Percentiles rank a stretch among this genome's conserved stretches.
Evolutionary conservation across 352 stramenopile species (phyloP).

Genomic region (Pythium pectinolyticum): DNA sequence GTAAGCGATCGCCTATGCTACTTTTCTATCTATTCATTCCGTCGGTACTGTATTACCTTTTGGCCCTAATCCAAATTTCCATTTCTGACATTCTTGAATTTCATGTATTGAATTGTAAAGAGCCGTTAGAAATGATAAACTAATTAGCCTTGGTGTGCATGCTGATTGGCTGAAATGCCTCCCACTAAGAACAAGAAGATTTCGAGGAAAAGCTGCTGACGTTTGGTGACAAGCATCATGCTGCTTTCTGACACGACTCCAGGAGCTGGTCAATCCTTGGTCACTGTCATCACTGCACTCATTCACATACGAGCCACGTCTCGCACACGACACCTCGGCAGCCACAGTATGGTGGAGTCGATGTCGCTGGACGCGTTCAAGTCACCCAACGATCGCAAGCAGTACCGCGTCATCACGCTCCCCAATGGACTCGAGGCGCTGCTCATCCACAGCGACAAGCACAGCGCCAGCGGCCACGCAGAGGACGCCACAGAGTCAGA

Average conservation of each 20-base stretch:
- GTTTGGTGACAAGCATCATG: slow-evolving; percentile 13
- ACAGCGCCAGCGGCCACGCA: neutral
- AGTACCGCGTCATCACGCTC: slow-evolving; percentile 53
- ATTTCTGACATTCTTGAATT: neutral
- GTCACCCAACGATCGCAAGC: slow-evolving; percentile 47
- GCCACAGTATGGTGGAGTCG: neutral
- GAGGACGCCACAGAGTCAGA: slow-evolving; percentile 26
- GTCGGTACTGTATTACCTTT: no score
- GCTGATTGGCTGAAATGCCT: slow-evolving; percentile 27
- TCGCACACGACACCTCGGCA: neutral
- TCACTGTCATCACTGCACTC: neutral
- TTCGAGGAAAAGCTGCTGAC: slow-evolving; percentile 5
- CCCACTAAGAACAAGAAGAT: slow-evolving; percentile 32
- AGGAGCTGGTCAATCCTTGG: no score
- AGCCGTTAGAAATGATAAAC: no score
- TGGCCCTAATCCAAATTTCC: no score
- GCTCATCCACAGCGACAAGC: slow-evolving; percentile 31
- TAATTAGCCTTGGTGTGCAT: no score
- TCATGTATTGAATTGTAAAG: slow-evolving; percentile 1
- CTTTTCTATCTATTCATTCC: slow-evolving; percentile 1
- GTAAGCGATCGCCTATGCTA: neutral
- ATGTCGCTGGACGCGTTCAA: slow-evolving; percentile 37
- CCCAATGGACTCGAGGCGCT: slow-evolving; percentile 49
- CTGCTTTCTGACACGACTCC: no score
- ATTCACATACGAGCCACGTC: neutral